A percentile compares a stretch with the other conserved stretches of the same genome.
Evolutionary conservation across 768 basidiomycete genomes (phyloP).

Genomic region (Pleurotus tuber-regium): DNA sequence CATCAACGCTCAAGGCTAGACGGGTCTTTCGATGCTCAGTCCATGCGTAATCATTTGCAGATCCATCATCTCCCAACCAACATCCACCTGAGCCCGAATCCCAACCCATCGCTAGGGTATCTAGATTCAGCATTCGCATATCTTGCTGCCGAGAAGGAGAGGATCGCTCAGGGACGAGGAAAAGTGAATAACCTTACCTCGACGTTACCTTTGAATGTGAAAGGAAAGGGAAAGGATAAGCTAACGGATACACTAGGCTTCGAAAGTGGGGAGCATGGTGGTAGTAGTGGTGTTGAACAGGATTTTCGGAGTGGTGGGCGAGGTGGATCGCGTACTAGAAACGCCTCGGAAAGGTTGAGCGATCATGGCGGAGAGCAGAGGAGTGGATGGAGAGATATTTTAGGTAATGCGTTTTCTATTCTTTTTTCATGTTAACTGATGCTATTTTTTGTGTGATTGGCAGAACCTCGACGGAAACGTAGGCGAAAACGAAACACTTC

Average conservation of each 20-base stretch:
- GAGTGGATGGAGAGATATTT: slow-evolving; percentile 32
- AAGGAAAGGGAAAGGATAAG: neutral
- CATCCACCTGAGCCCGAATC: slow-evolving; percentile 18
- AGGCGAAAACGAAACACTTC: slow-evolving; percentile 31
- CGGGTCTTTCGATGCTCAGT: neutral
- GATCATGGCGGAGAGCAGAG: neutral
- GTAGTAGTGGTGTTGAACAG: neutral
- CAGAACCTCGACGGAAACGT: slow-evolving; percentile 34
- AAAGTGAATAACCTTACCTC: slow-evolving; percentile 26
- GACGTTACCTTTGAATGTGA: slow-evolving; percentile 6
- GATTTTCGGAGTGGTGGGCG: slow-evolving; percentile 9
- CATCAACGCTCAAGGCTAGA: neutral
- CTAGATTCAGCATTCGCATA: slow-evolving; percentile 76
- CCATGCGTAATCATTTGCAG: neutral
- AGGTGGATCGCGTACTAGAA: slow-evolving; percentile 1
- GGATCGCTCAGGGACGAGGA: slow-evolving; percentile 46
- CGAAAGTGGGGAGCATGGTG: neutral
- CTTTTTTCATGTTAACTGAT: slow-evolving; percentile 4
- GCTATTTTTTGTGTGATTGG: slow-evolving; percentile 1
- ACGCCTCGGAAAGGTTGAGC: neutral
- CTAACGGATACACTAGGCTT: neutral
- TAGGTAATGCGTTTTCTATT: slow-evolving; percentile 32
- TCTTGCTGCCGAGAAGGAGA: slow-evolving; percentile 66
- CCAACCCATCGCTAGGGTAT: slow-evolving; percentile 65
- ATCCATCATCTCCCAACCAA: neutral